phyloP scores from a whole-genome alignment of 2,329 filamentous ascomycete species.

The Fusarium virguliforme region DNA sequence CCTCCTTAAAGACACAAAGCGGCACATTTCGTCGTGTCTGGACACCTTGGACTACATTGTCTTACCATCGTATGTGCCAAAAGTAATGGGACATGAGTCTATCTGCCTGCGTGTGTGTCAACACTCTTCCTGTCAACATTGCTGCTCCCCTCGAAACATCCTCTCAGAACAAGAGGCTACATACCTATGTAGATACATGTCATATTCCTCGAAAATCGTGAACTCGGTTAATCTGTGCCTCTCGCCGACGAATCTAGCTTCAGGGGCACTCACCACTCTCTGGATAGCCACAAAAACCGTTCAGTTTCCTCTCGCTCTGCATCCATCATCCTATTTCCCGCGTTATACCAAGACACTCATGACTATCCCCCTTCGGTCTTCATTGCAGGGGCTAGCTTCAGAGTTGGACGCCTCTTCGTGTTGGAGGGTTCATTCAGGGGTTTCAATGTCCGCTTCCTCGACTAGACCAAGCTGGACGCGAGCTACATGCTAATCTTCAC shows the following conservation, averaged over 20 bases:
- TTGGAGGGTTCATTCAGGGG: slow-evolving; percentile 54
- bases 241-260: neutral
- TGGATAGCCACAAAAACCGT: neutral
- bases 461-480: slow-evolving; percentile 50
- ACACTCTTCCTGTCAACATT: too few species aligned
- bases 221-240: neutral
- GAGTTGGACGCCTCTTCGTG: slow-evolving; percentile 56
- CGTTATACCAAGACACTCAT: slow-evolving; percentile 22
- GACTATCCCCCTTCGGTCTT: slow-evolving; percentile 51
- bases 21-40: too few species aligned
- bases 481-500: slow-evolving; percentile 45
- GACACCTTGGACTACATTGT: too few species aligned
- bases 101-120: too few species aligned
- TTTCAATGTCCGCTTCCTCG: slow-evolving; percentile 56
- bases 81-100: too few species aligned
- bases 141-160: too few species aligned
- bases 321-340: slow-evolving; percentile 4
- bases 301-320: neutral
- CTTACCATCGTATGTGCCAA: too few species aligned
- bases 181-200: too few species aligned
- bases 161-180: too few species aligned
- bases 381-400: slow-evolving; percentile 56
- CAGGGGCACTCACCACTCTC: neutral
- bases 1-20: too few species aligned
- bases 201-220: too few species aligned